These are phyloP conservation scores for Leavenworthia alabamica DNA, from an alignment of 345 rosid species.

Conservation along the genomic window DNA sequence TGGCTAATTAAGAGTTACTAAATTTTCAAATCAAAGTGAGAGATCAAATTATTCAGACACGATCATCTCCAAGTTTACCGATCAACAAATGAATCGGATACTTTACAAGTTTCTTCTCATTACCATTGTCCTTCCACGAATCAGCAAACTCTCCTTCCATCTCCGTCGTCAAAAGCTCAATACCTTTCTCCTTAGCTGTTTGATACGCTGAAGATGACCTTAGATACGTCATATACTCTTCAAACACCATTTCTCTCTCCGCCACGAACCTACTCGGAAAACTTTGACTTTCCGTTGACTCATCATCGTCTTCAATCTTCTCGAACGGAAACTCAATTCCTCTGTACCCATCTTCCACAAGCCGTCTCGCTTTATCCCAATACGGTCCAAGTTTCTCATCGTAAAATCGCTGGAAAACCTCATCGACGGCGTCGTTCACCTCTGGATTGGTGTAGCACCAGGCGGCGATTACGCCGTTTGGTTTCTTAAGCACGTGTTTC, in stretches of 20 bases:
- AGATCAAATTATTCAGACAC: neutral
- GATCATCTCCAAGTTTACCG: slow-evolving; percentile 49
- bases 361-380: slow-evolving; percentile 52
- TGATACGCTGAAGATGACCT: slow-evolving; percentile 68
- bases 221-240: slow-evolving; percentile 46
- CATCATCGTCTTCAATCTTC: slow-evolving; percentile 46
- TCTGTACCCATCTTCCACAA: slow-evolving; percentile 54
- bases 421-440: slow-evolving; percentile 45
- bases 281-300: slow-evolving; percentile 35
- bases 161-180: slow-evolving; percentile 49
- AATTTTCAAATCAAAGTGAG: no score
- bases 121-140: slow-evolving; percentile 53
- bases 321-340: slow-evolving; percentile 66
- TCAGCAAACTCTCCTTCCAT: slow-evolving; percentile 35
- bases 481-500: slow-evolving; percentile 60
- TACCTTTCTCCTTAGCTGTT: slow-evolving; percentile 54
- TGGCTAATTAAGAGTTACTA: no score
- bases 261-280: slow-evolving; percentile 45
- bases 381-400: slow-evolving; percentile 30
- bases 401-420: slow-evolving; percentile 47
- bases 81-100: slow-evolving; percentile 60
- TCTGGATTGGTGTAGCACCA: slow-evolving; percentile 82
- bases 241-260: slow-evolving; percentile 52
- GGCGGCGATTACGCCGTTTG: slow-evolving; percentile 64
- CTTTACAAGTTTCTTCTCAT: slow-evolving; percentile 34